Percentiles rank a stretch among this genome's conserved stretches.
Evolutionary conservation across 129 eudicot species (phyloP).

Genomic region (Lactuca sativa): DNA sequence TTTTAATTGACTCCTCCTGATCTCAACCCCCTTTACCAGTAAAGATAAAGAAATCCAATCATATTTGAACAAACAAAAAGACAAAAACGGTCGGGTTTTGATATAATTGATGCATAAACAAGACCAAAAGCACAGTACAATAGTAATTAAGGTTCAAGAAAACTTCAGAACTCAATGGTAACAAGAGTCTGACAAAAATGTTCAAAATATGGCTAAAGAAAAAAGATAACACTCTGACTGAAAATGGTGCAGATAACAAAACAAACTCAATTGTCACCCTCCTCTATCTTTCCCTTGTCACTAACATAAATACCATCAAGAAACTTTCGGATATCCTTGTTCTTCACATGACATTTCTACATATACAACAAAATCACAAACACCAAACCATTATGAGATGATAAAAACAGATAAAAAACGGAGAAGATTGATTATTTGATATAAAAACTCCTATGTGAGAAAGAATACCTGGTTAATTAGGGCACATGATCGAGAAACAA

Average conservation of each 20-base stretch:
- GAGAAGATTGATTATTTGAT: background rate
- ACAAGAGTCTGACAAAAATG: conserved; percentile 2
- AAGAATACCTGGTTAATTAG: conserved; percentile 70
- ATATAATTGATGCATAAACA: background rate
- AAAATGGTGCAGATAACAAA: conserved; percentile 10
- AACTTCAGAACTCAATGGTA: background rate
- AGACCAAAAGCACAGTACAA: background rate
- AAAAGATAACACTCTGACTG: conserved; percentile 12
- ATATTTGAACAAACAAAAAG: no score
- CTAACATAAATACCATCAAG: conserved; percentile 89
- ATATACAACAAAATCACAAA: background rate
- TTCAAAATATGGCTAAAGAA: conserved; percentile 14
- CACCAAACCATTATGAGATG: background rate
- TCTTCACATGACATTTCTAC: conserved; percentile 93
- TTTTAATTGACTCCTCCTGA: no score
- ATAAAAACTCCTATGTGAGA: background rate
- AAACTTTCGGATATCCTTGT: conserved; percentile 86
- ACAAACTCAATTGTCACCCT: conserved; percentile 44
- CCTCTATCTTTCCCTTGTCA: conserved; percentile 68
- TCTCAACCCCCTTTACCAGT: no score
- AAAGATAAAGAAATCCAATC: no score
- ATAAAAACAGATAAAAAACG: background rate
- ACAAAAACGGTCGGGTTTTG: background rate
- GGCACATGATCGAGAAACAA: conserved; percentile 87
- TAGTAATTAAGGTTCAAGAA: conserved; percentile 8